Conservation (phyloP, 164 flowering plant species). For the Macadamia tetraphylla region DNA sequence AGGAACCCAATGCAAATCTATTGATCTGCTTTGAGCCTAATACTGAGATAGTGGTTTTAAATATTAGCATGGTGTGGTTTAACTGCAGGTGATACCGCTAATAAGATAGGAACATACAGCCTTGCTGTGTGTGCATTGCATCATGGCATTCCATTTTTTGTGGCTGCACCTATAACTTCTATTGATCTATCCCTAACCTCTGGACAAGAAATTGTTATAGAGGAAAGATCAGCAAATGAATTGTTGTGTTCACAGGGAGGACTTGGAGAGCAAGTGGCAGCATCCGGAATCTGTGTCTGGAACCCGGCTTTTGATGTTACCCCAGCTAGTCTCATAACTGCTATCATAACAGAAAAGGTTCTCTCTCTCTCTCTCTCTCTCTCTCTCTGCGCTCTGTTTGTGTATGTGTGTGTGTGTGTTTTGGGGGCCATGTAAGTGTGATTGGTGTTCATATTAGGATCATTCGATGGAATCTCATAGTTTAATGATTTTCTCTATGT, state of each 20-base stretch:
- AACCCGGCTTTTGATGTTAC: constrained; percentile 98
- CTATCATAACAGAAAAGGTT: constrained; percentile 95
- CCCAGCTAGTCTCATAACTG: constrained; percentile 68
- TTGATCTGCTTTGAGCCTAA: not conserved
- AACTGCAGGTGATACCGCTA: constrained; percentile 88
- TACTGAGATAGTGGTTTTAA: not conserved
- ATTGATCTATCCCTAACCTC: constrained; percentile 74
- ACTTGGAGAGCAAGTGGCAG: constrained; percentile 93
- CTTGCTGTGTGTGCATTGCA: constrained; percentile 75
- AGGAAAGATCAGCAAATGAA: constrained; percentile 86
- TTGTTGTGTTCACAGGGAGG: constrained; percentile 78
- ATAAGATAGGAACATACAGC: constrained; percentile 96
- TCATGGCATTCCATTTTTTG: constrained; percentile 83
- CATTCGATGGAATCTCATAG: not conserved
- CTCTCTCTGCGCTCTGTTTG: not conserved
- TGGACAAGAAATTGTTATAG: constrained; percentile 80
- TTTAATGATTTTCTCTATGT: constrained; percentile 5
- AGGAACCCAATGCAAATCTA: not conserved
- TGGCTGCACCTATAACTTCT: constrained; percentile 94
- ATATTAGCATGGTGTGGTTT: not conserved
- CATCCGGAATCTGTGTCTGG: constrained; percentile 93
- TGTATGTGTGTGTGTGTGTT: not conserved
- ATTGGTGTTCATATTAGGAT: not conserved
- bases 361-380: no score
- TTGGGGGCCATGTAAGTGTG: no score